Conservation (phyloP, 495 filamentous ascomycete species). For the Tuber umbilicatum region DNA sequence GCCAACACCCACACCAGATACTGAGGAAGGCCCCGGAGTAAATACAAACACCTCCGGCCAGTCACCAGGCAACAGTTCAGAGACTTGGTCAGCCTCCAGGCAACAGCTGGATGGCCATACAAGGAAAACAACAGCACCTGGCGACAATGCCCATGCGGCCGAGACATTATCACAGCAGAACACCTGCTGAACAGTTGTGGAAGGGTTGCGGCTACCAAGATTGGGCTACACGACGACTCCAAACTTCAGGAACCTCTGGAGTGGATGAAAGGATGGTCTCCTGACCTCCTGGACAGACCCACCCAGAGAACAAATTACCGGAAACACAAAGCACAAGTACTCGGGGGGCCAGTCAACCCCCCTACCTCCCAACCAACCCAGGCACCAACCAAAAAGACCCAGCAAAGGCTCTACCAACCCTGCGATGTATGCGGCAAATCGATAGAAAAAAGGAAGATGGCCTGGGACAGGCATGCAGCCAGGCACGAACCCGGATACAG, state of each 20-base stretch:
- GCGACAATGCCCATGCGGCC: not conserved
- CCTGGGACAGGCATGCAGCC: too few relatives aligned
- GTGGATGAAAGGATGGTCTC: not conserved
- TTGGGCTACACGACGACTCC: not conserved
- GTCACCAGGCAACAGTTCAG: not conserved
- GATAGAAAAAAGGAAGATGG: too few relatives aligned
- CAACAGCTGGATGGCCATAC: too few relatives aligned
- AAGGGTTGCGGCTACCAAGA: not conserved
- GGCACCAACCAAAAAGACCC: too few relatives aligned
- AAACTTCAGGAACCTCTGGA: not conserved
- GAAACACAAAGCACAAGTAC: too few relatives aligned
- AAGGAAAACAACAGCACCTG: not conserved
- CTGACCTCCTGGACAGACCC: too few relatives aligned
- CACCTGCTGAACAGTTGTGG: not conserved
- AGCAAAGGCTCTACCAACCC: too few relatives aligned
- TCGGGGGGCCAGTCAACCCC: too few relatives aligned
- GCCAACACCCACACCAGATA: not conserved
- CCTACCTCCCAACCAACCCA: too few relatives aligned
- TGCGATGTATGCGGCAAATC: too few relatives aligned
- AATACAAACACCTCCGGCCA: not conserved
- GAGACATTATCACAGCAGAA: not conserved
- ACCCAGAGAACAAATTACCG: too few relatives aligned
- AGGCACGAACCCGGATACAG: too few relatives aligned
- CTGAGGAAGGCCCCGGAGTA: not conserved
- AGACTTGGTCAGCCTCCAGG: not conserved